Conservation (phyloP, 495 filamentous ascomycete species). For the Neurospora tetrasperma region DNA sequence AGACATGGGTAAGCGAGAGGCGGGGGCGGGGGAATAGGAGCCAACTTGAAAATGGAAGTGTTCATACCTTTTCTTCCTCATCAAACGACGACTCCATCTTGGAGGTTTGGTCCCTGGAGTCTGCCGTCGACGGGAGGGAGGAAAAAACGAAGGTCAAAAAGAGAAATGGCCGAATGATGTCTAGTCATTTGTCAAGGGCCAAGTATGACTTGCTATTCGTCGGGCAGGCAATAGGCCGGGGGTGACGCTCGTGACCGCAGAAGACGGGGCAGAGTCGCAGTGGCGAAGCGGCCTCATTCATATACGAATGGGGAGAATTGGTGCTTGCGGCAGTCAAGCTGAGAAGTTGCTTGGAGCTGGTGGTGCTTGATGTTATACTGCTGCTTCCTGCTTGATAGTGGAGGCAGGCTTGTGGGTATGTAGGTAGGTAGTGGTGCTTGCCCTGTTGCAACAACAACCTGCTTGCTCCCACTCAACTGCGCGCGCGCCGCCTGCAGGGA, state of each 20-base stretch:
- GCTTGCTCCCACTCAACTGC: neutral
- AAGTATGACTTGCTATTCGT: slow-evolving; percentile 16
- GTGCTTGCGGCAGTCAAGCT: neutral
- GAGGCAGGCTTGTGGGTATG: neutral
- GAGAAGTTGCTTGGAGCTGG: neutral
- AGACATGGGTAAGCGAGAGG: slow-evolving; percentile 6
- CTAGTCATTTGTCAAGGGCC: slow-evolving; percentile 32
- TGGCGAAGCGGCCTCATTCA: slow-evolving; percentile 24
- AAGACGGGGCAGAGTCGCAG: slow-evolving; percentile 12
- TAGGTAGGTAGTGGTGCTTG: neutral
- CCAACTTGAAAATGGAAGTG: slow-evolving; percentile 2
- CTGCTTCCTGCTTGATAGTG: neutral
- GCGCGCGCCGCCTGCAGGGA: neutral
- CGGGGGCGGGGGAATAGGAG: slow-evolving; percentile 3
- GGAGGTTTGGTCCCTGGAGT: slow-evolving; percentile 15
- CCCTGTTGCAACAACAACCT: neutral
- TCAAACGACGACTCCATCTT: slow-evolving; percentile 38
- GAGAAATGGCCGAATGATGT: slow-evolving; percentile 15
- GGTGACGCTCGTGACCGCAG: slow-evolving; percentile 20
- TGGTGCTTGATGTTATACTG: slow-evolving; percentile 6
- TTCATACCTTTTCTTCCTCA: slow-evolving; percentile 38
- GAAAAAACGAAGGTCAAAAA: slow-evolving; percentile 20
- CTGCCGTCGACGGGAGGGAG: slow-evolving; percentile 13
- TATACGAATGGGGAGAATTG: slow-evolving; percentile 1
- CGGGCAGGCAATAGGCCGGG: neutral